A percentile compares a stretch with the other conserved stretches of the same genome.
Evolutionary conservation across 176 grass and related monocot species (phyloP).

Genomic region (Triticum urartu): DNA sequence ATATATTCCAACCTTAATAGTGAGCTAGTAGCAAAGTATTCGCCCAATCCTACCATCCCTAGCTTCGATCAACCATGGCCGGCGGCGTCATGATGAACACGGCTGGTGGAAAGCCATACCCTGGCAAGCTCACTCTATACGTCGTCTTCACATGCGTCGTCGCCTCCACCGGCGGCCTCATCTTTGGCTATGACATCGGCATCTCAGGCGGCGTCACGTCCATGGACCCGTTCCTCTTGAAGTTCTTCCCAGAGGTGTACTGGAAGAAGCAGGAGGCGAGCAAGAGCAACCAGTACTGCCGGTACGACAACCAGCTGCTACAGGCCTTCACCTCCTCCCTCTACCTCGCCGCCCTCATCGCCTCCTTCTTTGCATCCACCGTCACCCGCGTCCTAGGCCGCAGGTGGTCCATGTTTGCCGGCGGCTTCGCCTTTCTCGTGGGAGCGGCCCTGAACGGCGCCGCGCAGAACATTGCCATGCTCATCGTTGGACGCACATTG

Average conservation of each 20-base stretch:
- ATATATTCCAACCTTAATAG: not conserved
- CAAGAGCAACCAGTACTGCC: conserved; percentile 17
- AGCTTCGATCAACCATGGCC: conserved; percentile 30
- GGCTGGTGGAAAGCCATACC: conserved; percentile 56
- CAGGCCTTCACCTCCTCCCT: conserved; percentile 47
- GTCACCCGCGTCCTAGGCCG: not conserved
- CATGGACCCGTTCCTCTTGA: conserved; percentile 32
- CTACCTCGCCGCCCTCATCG: conserved; percentile 35
- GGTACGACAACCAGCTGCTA: conserved; percentile 37
- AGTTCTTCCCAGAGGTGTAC: conserved; percentile 41
- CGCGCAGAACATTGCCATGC: conserved; percentile 27
- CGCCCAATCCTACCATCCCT: not conserved
- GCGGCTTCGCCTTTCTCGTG: conserved; percentile 45
- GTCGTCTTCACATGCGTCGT: conserved; percentile 73
- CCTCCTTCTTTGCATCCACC: conserved; percentile 26
- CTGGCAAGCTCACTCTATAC: conserved; percentile 69
- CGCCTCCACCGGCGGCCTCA: conserved; percentile 81
- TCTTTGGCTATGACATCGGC: conserved; percentile 84
- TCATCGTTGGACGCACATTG: conserved; percentile 32
- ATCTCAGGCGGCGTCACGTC: conserved; percentile 60
- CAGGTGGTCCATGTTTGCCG: conserved; percentile 40
- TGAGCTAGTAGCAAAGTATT: not conserved
- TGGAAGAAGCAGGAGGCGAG: not conserved
- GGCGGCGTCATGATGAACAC: conserved; percentile 42
- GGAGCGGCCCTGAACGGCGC: conserved; percentile 34